A percentile compares a stretch with the other conserved stretches of the same genome.
Conservation (phyloP, 768 basidiomycete species). For the Tylopilus felleus region DNA sequence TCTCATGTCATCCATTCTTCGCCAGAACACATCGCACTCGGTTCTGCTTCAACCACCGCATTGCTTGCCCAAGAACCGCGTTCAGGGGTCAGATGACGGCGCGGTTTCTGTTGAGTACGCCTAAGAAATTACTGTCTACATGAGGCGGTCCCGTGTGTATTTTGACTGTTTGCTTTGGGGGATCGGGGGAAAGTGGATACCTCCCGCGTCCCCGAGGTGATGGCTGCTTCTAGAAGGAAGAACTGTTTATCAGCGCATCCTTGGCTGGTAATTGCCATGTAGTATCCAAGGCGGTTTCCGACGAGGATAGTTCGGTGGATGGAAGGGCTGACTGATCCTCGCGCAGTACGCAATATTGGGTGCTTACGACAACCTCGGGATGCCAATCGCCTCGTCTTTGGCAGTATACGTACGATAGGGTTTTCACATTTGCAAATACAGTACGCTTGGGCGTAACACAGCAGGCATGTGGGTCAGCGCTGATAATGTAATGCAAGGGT, state of each 20-base stretch:
- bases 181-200: constrained; percentile 21
- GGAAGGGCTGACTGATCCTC: background rate
- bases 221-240: constrained; percentile 27
- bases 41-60: constrained; percentile 19
- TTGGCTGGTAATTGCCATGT: constrained; percentile 5
- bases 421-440: constrained; percentile 18
- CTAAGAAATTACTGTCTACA: no score
- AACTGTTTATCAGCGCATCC: constrained; percentile 11
- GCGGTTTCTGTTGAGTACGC: constrained; percentile 10
- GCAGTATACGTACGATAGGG: background rate
- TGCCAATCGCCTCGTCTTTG: background rate
- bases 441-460: background rate
- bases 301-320: background rate
- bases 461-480: background rate
- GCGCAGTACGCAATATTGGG: background rate
- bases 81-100: constrained; percentile 9
- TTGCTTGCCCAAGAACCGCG: constrained; percentile 6
- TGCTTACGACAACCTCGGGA: background rate
- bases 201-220: constrained; percentile 29
- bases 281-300: background rate
- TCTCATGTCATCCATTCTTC: constrained; percentile 21
- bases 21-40: constrained; percentile 14
- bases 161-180: constrained; percentile 7
- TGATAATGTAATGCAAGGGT: background rate
- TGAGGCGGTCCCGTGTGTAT: constrained; percentile 12